Conservation (phyloP, 139 green algal genomes). For the Parachlorella kessleri region DNA sequence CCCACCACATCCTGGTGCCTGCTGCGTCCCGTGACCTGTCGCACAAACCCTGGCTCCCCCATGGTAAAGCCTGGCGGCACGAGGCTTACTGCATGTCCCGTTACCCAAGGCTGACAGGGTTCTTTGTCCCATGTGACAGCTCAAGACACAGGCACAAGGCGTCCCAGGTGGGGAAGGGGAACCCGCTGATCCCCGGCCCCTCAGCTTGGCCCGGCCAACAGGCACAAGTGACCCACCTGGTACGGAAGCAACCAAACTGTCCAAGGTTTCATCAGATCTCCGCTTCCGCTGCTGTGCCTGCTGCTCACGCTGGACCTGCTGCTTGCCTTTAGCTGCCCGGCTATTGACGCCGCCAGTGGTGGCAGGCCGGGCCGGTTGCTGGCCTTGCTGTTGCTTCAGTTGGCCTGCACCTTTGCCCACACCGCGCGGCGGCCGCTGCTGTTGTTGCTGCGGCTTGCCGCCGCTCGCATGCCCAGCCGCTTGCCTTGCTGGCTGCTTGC, state of each 20-base stretch:
- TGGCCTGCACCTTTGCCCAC: too few relatives aligned
- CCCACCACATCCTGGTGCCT: too few relatives aligned
- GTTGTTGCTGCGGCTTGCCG: not conserved
- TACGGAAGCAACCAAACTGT: not conserved
- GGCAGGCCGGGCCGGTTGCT: not conserved
- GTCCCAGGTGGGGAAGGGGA: not conserved
- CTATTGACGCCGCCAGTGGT: not conserved
- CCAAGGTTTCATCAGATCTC: slow-evolving; percentile 19
- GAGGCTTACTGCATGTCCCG: not conserved
- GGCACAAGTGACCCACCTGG: not conserved
- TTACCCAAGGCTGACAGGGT: too few relatives aligned
- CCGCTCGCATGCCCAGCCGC: not conserved
- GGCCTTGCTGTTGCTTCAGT: slow-evolving; percentile 10
- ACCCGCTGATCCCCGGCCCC: not conserved
- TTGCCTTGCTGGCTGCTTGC: slow-evolving; percentile 17
- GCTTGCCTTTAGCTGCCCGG: not conserved
- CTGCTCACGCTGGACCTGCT: slow-evolving; percentile 2
- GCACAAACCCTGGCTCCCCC: too few relatives aligned
- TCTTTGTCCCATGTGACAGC: too few relatives aligned
- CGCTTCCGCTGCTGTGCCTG: slow-evolving; percentile 27
- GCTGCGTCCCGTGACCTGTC: too few relatives aligned
- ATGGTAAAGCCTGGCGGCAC: too few relatives aligned
- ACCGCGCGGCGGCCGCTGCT: not conserved
- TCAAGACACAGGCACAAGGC: not conserved
- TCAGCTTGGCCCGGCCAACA: not conserved